phyloP scores from a whole-genome alignment of 352 stramenopile genomes.

The Pythium monospermum region DNA sequence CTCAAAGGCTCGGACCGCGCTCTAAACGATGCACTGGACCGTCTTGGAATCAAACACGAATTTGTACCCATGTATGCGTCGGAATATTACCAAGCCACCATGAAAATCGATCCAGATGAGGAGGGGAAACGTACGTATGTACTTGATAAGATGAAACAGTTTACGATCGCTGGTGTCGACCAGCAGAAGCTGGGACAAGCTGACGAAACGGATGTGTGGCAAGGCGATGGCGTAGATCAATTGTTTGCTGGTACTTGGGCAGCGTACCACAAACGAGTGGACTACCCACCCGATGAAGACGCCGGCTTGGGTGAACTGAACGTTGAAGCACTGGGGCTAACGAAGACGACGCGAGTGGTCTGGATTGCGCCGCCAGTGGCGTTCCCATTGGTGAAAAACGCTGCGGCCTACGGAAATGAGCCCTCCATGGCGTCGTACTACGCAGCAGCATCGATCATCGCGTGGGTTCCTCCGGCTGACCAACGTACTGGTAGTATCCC shows the following conservation, averaged over 20 bases:
- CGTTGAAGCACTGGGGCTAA: neutral
- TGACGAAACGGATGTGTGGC: conserved; percentile 3
- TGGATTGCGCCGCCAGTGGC: conserved; percentile 8
- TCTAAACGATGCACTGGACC: conserved; percentile 9
- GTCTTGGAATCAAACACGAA: conserved; percentile 7
- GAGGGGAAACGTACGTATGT: neutral
- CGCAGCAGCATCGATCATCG: conserved; percentile 9
- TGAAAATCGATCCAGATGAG: neutral
- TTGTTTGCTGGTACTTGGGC: neutral
- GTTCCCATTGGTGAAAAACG: conserved; percentile 11
- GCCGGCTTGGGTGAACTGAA: neutral
- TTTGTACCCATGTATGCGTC: conserved; percentile 14
- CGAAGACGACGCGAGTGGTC: conserved; percentile 1
- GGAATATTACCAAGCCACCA: neutral
- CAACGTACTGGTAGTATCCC: no score
- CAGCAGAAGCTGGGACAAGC: neutral
- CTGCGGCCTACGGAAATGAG: conserved; percentile 11
- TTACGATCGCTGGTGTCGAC: neutral
- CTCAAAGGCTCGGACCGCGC: conserved; percentile 10
- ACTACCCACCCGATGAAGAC: neutral
- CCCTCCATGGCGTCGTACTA: conserved; percentile 9
- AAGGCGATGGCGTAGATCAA: neutral
- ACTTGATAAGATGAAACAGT: neutral
- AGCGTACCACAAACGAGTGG: neutral
- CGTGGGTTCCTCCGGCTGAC: conserved; percentile 1